Evolutionary conservation across 768 basidiomycete genomes (phyloP), one percentile per base, ranked within the genome.

Genomic region (Plicaturopsis crispa): DNA sequence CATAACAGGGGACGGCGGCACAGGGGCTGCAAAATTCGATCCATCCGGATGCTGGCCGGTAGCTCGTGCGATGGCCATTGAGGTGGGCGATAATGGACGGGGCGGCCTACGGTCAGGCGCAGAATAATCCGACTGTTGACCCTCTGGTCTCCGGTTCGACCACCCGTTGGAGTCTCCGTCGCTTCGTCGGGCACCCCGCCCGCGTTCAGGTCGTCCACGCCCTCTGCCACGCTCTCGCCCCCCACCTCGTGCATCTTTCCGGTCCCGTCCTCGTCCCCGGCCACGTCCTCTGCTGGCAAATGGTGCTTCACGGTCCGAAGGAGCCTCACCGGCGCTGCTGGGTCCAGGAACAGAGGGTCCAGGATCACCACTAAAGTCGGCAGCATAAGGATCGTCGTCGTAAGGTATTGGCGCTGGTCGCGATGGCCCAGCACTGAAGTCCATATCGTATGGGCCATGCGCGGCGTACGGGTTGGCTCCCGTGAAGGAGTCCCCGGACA

Each of bases 351-450:
- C 26, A 8, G 26, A 8, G 26, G 14, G 26, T 28, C 26, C 26
- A 28, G 26, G 8, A 28, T 57, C 55, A 41, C 51, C 52, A 30
- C 52, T 56, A 35, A 67, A 67, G 23, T 53, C 51, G 20, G 78
- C 75, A 14, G 77, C 67, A 52, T 87, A 87, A 7, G 85, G 85
- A 47, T 89, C 73, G 38, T 75, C 85, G 41, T 88, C 83, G 49
- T 88, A 89, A 19, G 85, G 81, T 24, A 75, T 61, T 4, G 85
- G 86, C 12, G 70, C 50, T 17, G 84, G 81, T 36, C 84, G 73
- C 11, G 75, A 72, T 6, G 76, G 69, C 13, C 71, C 69, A 26
- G 66, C 63, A 18, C 61, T 53, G 39, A 72, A 77, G 48, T 80
- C 75, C 41, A 79, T 66, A 52, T 86, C 84, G 50, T 87, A 86